Conservation (phyloP, 805 yeast genomes). For the Saccharomycopsis sp. region DNA sequence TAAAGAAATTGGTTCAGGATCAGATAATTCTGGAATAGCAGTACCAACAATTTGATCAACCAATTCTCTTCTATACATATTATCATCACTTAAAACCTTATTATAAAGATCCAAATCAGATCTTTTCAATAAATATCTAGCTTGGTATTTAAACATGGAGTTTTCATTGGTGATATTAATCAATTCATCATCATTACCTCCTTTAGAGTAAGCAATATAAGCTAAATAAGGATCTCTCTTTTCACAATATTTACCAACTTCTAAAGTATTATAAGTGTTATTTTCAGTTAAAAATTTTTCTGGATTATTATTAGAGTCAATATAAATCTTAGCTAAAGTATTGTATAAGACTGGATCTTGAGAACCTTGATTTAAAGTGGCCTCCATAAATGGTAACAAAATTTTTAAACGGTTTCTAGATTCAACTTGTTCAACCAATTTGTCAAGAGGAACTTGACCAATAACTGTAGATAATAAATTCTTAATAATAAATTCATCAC, state of each 20-base stretch:
- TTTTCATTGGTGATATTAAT: conserved; percentile 91
- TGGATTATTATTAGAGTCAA: conserved; percentile 95
- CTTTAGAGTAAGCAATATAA: conserved; percentile 94
- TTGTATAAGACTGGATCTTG: conserved; percentile 88
- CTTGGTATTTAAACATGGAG: conserved; percentile 97
- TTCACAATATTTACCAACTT: conserved; percentile 97
- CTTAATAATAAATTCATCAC: conserved; percentile 85
- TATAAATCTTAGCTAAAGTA: conserved; percentile 94
- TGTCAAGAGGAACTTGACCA: conserved; percentile 89
- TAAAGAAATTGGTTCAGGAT: conserved; percentile 87
- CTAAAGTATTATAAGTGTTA: conserved; percentile 79
- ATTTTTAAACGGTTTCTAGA: conserved; percentile 90
- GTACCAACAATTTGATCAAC: conserved; percentile 92
- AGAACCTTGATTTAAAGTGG: conserved; percentile 72
- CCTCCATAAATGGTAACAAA: conserved; percentile 85
- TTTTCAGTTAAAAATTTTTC: conserved; percentile 94
- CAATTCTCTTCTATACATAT: conserved; percentile 80
- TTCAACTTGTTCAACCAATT: conserved; percentile 88
- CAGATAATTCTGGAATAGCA: conserved; percentile 88
- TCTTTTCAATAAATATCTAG: conserved; percentile 83
- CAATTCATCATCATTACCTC: conserved; percentile 82
- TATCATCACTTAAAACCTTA: conserved; percentile 62
- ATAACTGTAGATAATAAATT: conserved; percentile 70
- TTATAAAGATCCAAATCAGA: conserved; percentile 83
- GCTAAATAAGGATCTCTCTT: conserved; percentile 98